Percentiles rank a stretch among this genome's conserved stretches.
These are phyloP conservation scores for Clausena lansium DNA, from an alignment of 345 rosid genomes.

Conservation along the genomic window DNA sequence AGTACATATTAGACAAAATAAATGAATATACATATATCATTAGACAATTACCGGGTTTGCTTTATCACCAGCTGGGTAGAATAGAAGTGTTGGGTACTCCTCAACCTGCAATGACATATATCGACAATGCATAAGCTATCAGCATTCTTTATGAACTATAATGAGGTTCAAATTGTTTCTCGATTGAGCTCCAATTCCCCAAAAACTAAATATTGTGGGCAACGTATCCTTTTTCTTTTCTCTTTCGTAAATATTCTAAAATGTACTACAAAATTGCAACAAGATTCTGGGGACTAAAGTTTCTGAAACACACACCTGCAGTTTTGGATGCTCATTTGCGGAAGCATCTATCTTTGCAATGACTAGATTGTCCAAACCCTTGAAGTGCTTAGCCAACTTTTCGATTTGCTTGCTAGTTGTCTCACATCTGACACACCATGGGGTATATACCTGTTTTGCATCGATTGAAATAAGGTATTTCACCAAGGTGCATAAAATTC, in stretches of 20 bases:
- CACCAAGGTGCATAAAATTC: neutral
- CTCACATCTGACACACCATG: conserved; percentile 86
- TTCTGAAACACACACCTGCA: conserved; percentile 43
- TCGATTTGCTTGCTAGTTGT: conserved; percentile 66
- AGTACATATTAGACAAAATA: neutral
- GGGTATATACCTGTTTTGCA: conserved; percentile 58
- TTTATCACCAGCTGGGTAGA: conserved; percentile 61
- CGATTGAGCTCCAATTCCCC: neutral
- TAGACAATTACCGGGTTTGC: conserved; percentile 53
- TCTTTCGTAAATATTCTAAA: neutral
- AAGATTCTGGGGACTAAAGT: neutral
- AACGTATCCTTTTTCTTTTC: neutral
- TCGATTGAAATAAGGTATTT: neutral
- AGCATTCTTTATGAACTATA: neutral
- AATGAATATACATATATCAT: neutral
- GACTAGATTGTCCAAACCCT: conserved; percentile 53
- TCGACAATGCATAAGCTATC: neutral
- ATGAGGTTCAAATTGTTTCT: neutral
- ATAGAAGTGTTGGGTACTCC: conserved; percentile 65
- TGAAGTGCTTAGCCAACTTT: conserved; percentile 90
- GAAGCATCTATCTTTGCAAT: conserved; percentile 88
- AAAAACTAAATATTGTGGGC: neutral
- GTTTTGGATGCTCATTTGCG: conserved; percentile 74
- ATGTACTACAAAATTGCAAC: neutral
- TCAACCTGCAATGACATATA: conserved; percentile 44